Percentiles rank a stretch among this genome's conserved stretches.
These are phyloP conservation scores for Evansstolkia leycettana DNA, from an alignment of 495 filamentous ascomycete species.

Conservation along the genomic window DNA sequence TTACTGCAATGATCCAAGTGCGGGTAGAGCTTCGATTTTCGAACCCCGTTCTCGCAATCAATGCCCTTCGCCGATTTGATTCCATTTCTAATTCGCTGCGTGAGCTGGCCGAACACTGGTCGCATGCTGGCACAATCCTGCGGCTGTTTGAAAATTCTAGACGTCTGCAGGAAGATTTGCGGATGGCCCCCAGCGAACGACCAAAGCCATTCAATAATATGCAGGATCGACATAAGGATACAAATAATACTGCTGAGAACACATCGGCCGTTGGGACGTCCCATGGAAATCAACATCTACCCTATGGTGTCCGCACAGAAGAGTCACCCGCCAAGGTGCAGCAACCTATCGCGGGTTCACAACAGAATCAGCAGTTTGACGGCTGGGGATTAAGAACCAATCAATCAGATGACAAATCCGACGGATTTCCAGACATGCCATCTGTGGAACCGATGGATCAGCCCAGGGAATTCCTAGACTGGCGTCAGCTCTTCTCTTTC, in stretches of 20 bases:
- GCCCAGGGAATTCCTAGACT: slow-evolving; percentile 28
- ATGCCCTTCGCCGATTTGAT: slow-evolving; percentile 35
- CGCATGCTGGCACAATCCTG: slow-evolving; percentile 32
- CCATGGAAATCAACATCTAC: slow-evolving; percentile 5
- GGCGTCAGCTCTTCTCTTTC: slow-evolving; percentile 35
- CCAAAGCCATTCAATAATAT: slow-evolving; percentile 20
- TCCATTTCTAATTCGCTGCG: slow-evolving; percentile 33
- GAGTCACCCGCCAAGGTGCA: slow-evolving; percentile 17
- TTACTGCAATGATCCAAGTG: slow-evolving; percentile 40
- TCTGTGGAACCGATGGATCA: slow-evolving; percentile 23
- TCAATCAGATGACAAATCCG: slow-evolving; percentile 5
- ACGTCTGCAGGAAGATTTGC: slow-evolving; percentile 32
- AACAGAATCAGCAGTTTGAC: slow-evolving; percentile 18
- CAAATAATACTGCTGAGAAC: neutral
- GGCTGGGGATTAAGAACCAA: slow-evolving; percentile 20
- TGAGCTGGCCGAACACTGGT: slow-evolving; percentile 32
- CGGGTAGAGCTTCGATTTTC: slow-evolving; percentile 37
- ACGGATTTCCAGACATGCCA: slow-evolving; percentile 8
- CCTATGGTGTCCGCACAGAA: slow-evolving; percentile 25
- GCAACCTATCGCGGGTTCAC: slow-evolving; percentile 14
- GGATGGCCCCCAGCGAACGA: slow-evolving; percentile 24
- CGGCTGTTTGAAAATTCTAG: slow-evolving; percentile 36
- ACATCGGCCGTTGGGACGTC: neutral
- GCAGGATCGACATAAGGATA: slow-evolving; percentile 1
- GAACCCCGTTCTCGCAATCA: slow-evolving; percentile 37